Evolutionary conservation across 2,329 filamentous ascomycete genomes (phyloP).

Genomic region (Drechslerella dactyloides): DNA sequence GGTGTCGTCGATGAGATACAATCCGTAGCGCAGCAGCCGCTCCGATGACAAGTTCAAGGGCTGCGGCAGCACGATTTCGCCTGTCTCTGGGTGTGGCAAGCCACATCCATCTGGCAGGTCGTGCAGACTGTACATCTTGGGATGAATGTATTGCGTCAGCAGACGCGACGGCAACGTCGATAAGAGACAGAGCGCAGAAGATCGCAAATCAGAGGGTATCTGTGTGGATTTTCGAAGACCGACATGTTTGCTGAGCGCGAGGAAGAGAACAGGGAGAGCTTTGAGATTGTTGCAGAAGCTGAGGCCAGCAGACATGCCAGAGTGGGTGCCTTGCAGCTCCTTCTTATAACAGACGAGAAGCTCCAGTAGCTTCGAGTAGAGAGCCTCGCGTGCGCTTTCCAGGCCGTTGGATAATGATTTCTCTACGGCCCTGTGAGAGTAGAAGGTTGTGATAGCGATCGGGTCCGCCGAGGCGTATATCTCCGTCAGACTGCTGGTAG

Average conservation of each 20-base stretch:
- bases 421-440: constrained; percentile 97
- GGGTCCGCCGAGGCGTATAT: constrained; percentile 95
- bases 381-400: constrained; percentile 85
- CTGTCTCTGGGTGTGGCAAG: constrained; percentile 80
- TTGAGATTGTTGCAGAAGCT: constrained; percentile 94
- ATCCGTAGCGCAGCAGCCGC: constrained; percentile 82
- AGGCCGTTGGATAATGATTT: constrained; percentile 82
- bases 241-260: constrained; percentile 91
- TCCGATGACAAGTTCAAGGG: constrained; percentile 86
- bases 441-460: constrained; percentile 89
- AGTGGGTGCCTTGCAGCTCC: constrained; percentile 92
- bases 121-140: constrained; percentile 81
- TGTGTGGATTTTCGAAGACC: constrained; percentile 90
- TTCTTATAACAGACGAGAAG: constrained; percentile 95
- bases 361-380: constrained; percentile 90
- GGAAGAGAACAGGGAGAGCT: constrained; percentile 84
- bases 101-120: constrained; percentile 97
- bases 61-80: constrained; percentile 86
- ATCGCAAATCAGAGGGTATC: constrained; percentile 91
- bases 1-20: constrained; percentile 96
- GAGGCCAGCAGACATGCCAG: constrained; percentile 80
- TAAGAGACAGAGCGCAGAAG: constrained; percentile 88
- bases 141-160: constrained; percentile 90
- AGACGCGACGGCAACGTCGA: constrained; percentile 90
- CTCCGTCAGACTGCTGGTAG: constrained; percentile 86